A percentile compares a stretch with the other conserved stretches of the same genome.
Evolutionary conservation across 169 alveolate genomes (phyloP).

Genomic region (Cryptosporidium ubiquitum): DNA sequence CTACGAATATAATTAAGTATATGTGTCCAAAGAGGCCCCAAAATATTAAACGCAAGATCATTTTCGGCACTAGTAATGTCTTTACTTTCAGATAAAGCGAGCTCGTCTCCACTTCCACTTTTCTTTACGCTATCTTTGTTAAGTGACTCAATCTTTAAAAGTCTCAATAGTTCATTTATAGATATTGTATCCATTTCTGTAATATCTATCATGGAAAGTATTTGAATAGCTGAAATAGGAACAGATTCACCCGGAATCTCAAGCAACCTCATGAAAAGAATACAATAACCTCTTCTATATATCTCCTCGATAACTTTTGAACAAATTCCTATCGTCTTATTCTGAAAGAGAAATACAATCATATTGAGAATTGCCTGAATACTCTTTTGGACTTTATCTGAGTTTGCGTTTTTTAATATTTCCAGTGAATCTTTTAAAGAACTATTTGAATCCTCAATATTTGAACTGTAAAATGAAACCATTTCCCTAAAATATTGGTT

Average conservation of each 20-base stretch:
- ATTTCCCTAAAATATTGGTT: slow-evolving; percentile 51
- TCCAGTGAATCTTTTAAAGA: slow-evolving; percentile 19
- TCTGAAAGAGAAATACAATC: slow-evolving; percentile 37
- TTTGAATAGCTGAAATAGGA: slow-evolving; percentile 62
- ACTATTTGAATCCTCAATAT: slow-evolving; percentile 19
- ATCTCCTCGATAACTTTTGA: slow-evolving; percentile 48
- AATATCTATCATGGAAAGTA: slow-evolving; percentile 60
- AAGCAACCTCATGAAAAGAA: slow-evolving; percentile 41
- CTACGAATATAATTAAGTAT: slow-evolving; percentile 49
- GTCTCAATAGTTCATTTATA: slow-evolving; percentile 29
- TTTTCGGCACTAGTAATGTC: not conserved
- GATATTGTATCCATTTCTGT: slow-evolving; percentile 40
- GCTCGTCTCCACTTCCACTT: not conserved
- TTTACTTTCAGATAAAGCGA: not conserved
- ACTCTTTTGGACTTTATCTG: slow-evolving; percentile 49
- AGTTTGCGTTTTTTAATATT: slow-evolving; percentile 50
- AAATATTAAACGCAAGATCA: slow-evolving; percentile 21
- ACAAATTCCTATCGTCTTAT: slow-evolving; percentile 30
- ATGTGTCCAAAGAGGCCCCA: slow-evolving; percentile 60
- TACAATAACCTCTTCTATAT: slow-evolving; percentile 49
- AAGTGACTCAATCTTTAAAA: slow-evolving; percentile 10
- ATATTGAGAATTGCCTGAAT: slow-evolving; percentile 37
- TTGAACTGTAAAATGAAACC: slow-evolving; percentile 23
- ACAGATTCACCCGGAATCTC: slow-evolving; percentile 61
- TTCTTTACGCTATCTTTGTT: not conserved